These are phyloP conservation scores for Cladosporium cucumerinum DNA, from an alignment of 2,329 filamentous ascomycete species.

Conservation along the genomic window DNA sequence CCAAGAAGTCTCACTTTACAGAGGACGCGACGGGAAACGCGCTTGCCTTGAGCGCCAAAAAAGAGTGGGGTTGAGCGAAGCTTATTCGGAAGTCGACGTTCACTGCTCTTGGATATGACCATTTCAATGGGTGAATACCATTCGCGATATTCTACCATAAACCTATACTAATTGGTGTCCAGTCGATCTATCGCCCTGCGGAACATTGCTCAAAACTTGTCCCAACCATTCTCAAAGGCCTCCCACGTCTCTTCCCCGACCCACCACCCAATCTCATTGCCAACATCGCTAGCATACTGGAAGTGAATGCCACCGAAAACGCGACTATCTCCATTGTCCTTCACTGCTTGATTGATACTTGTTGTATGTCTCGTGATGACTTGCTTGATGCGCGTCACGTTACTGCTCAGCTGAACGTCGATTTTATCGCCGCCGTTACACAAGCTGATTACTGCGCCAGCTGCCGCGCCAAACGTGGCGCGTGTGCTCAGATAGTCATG, in stretches of 20 bases:
- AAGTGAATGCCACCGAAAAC: constrained; percentile 33
- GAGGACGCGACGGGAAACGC: not conserved
- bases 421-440: constrained; percentile 26
- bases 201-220: not conserved
- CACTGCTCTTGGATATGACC: accelerated
- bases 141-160: not conserved
- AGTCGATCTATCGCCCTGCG: not conserved
- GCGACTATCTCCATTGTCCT: constrained; percentile 31
- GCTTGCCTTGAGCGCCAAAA: not conserved
- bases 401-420: constrained; percentile 27
- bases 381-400: constrained; percentile 26
- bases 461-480: constrained; percentile 30
- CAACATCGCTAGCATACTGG: constrained; percentile 27
- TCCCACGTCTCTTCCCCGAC: not conserved
- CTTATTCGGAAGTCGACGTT: not conserved
- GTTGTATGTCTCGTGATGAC: constrained; percentile 27
- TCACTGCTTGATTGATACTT: constrained; percentile 27
- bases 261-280: constrained; percentile 21
- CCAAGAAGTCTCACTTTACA: not conserved
- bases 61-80: not conserved
- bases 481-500: constrained; percentile 32
- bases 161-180: not conserved
- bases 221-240: not conserved
- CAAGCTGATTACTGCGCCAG: constrained; percentile 25
- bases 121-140: not conserved